Conservation (phyloP, 73 alveolate species). For the Paramecium pentaurelia region DNA sequence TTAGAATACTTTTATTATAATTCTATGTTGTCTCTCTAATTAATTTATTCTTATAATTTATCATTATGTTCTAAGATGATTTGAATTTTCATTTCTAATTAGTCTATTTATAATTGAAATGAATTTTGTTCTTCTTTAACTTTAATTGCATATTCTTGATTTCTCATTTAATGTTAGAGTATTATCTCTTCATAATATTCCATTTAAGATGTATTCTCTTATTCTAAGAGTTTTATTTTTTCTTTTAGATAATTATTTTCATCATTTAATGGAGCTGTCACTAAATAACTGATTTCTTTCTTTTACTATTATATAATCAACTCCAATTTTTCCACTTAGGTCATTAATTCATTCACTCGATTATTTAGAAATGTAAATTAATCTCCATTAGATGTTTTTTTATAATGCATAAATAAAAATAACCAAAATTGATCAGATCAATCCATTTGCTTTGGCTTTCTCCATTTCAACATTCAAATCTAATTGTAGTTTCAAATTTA, state of each 20-base stretch:
- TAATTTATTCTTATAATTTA: not conserved
- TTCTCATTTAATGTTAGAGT: not conserved
- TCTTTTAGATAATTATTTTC: not conserved
- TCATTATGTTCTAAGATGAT: not conserved
- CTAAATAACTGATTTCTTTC: not conserved
- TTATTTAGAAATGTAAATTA: not conserved
- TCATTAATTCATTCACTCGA: not conserved
- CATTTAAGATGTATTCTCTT: not conserved
- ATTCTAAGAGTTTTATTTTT: not conserved
- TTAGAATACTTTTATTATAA: not conserved
- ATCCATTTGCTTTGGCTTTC: not conserved
- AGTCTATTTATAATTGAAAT: not conserved
- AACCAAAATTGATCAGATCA: conserved; percentile 34
- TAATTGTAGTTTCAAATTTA: not conserved
- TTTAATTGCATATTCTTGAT: not conserved
- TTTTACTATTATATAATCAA: not conserved
- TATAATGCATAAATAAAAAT: not conserved
- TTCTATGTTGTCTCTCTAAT: not conserved
- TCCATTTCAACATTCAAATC: not conserved
- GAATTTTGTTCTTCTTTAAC: not conserved
- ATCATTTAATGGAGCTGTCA: not conserved
- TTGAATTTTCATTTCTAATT: not conserved
- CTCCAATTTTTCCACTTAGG: not conserved
- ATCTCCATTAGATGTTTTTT: not conserved
- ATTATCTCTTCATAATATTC: not conserved